A percentile compares a stretch with the other conserved stretches of the same genome.
phyloP scores from a whole-genome alignment of 2,329 filamentous ascomycete genomes.

The Trichoderma aggressivum region DNA sequence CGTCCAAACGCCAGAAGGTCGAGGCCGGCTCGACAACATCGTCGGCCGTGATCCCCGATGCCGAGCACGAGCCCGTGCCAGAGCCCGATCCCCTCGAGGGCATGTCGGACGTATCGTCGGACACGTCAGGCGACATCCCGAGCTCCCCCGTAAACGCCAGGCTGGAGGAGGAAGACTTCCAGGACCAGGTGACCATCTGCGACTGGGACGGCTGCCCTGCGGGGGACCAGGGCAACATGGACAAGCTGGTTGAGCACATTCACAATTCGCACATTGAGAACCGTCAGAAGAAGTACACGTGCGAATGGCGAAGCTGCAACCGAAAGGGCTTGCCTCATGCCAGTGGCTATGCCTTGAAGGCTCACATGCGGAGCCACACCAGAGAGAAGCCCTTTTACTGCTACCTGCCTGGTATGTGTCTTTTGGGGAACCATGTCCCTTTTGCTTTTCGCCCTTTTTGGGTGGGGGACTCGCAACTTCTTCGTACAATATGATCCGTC shows the following conservation, averaged over 20 bases:
- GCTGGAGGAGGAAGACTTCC: conserved; percentile 69
- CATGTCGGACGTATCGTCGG: conserved; percentile 76
- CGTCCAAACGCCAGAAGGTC: conserved; percentile 47
- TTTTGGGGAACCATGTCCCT: neutral
- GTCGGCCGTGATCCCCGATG: conserved; percentile 41
- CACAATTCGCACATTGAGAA: conserved; percentile 93
- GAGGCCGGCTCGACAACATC: conserved; percentile 45
- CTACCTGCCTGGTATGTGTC: conserved; percentile 74
- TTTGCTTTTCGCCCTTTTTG: neutral
- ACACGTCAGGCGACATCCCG: conserved; percentile 82
- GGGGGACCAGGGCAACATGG: conserved; percentile 75
- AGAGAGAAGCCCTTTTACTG: conserved; percentile 99
- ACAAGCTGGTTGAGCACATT: conserved; percentile 75
- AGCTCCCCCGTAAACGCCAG: conserved; percentile 65
- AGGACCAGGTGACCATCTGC: conserved; percentile 75
- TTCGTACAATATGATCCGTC: neutral
- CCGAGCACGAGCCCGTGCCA: conserved; percentile 44
- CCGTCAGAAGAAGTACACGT: conserved; percentile 95
- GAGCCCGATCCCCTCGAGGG: conserved; percentile 53
- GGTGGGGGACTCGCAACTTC: neutral
- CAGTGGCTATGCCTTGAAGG: conserved; percentile 91
- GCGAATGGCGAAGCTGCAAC: conserved; percentile 89
- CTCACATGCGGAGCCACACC: conserved; percentile 96
- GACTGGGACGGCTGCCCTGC: conserved; percentile 72
- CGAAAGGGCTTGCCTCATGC: conserved; percentile 89